Conservation (phyloP, 139 green algal genomes). For the Coelastrella sp. region DNA sequence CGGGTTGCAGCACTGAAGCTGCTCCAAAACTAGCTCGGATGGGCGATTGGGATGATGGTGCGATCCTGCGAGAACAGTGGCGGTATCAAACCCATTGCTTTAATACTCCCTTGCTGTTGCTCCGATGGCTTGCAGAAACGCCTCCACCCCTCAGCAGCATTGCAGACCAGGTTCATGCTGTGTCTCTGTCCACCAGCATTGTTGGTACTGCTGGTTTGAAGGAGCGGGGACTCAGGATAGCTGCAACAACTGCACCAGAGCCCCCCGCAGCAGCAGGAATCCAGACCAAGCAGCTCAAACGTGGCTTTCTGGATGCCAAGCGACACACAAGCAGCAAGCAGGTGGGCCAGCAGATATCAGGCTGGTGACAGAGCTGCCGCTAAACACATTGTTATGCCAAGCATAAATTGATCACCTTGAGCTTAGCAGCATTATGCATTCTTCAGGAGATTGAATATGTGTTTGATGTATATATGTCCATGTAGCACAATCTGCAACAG, state of each 20-base stretch:
- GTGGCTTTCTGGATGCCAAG: conserved; percentile 62
- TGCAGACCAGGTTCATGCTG: conserved; percentile 56
- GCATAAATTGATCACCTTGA: too few species aligned
- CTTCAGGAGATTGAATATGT: too few species aligned
- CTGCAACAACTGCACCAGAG: background rate
- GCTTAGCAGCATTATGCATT: too few species aligned
- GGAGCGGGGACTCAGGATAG: conserved; percentile 1
- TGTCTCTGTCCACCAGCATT: conserved; percentile 40
- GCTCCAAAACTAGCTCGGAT: background rate
- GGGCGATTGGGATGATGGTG: conserved; percentile 35
- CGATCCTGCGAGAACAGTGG: background rate
- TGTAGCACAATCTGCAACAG: too few species aligned
- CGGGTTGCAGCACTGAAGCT: background rate
- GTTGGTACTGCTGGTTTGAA: conserved; percentile 11
- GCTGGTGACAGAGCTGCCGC: background rate
- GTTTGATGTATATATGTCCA: too few species aligned
- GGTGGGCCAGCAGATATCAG: background rate
- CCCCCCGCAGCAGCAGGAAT: background rate
- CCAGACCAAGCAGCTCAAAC: conserved; percentile 33
- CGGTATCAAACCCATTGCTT: background rate
- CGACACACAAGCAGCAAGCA: conserved; percentile 19
- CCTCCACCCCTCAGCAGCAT: conserved; percentile 62
- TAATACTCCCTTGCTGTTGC: background rate
- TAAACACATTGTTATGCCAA: too few species aligned
- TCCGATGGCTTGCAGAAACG: conserved; percentile 42